These are phyloP conservation scores for Secale cereale DNA, from an alignment of 176 grass and related monocot species.

Conservation along the genomic window DNA sequence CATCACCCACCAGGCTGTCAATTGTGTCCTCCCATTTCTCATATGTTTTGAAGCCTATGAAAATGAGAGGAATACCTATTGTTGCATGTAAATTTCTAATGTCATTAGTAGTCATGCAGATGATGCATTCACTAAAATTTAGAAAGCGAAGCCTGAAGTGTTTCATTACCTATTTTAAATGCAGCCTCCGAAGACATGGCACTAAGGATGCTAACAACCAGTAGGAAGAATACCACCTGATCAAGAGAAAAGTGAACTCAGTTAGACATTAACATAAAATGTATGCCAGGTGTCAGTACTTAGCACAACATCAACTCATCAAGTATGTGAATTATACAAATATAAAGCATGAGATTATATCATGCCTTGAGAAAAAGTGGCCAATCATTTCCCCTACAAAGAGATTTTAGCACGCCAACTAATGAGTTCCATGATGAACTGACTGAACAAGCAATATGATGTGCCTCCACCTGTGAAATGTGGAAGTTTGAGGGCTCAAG, in stretches of 20 bases:
- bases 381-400: conserved; percentile 97
- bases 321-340: background rate
- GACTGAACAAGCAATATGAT: conserved; percentile 51
- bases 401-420: conserved; percentile 66
- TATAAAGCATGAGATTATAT: conserved; percentile 16
- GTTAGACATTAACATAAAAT: conserved; percentile 12
- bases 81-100: conserved; percentile 28
- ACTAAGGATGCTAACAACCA: conserved; percentile 72
- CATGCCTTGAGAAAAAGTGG: conserved; percentile 65
- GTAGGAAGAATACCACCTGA: conserved; percentile 67
- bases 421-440: conserved; percentile 75
- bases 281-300: background rate
- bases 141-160: background rate
- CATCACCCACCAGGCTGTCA: conserved; percentile 43
- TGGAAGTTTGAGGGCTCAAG: conserved; percentile 79
- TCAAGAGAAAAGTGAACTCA: background rate
- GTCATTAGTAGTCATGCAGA: conserved; percentile 10
- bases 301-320: background rate
- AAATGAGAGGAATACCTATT: conserved; percentile 67
- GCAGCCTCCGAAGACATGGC: conserved; percentile 53
- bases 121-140: background rate
- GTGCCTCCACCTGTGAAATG: conserved; percentile 61
- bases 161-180: conserved; percentile 77
- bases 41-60: conserved; percentile 69
- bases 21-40: conserved; percentile 90